Percentiles rank a stretch among this genome's conserved stretches.
Evolutionary conservation across 495 filamentous ascomycete genomes (phyloP).

Genomic region (Penicillium lagena): DNA sequence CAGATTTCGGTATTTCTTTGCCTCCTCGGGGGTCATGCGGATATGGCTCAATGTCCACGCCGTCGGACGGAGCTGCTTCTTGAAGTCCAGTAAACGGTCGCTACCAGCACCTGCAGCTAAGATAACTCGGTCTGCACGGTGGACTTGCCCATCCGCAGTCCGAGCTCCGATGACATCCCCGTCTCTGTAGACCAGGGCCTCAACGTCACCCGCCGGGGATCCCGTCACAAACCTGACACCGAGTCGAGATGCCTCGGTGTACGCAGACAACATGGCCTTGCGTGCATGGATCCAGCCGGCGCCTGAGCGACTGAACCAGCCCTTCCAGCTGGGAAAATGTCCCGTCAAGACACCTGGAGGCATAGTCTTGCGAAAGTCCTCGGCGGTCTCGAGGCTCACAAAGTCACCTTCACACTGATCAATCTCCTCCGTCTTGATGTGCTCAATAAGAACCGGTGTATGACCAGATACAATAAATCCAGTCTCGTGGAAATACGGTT

Average conservation of each 20-base stretch:
- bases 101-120: slow-evolving; percentile 43
- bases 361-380: slow-evolving; percentile 46
- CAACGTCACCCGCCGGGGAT: slow-evolving; percentile 26
- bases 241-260: slow-evolving; percentile 33
- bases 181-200: slow-evolving; percentile 22
- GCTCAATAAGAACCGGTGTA: slow-evolving; percentile 24
- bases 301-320: slow-evolving; percentile 33
- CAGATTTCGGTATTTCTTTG: slow-evolving; percentile 31
- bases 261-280: slow-evolving; percentile 38
- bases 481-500: slow-evolving; percentile 42
- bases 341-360: slow-evolving; percentile 44
- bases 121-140: slow-evolving; percentile 34
- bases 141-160: slow-evolving; percentile 27
- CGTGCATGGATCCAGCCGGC: slow-evolving; percentile 47
- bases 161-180: slow-evolving; percentile 29
- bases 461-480: slow-evolving; percentile 41
- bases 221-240: slow-evolving; percentile 42
- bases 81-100: slow-evolving; percentile 40
- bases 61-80: slow-evolving; percentile 47
- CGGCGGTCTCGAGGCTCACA: slow-evolving; percentile 20
- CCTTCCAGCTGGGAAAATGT: slow-evolving; percentile 44
- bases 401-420: slow-evolving; percentile 21
- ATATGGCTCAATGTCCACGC: slow-evolving; percentile 49
- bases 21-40: slow-evolving; percentile 38
- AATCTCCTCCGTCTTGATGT: slow-evolving; percentile 30